Percentiles rank a stretch among this genome's conserved stretches.
phyloP scores from a whole-genome alignment of 2,329 filamentous ascomycete species.

The Thielaviopsis cerberus region DNA sequence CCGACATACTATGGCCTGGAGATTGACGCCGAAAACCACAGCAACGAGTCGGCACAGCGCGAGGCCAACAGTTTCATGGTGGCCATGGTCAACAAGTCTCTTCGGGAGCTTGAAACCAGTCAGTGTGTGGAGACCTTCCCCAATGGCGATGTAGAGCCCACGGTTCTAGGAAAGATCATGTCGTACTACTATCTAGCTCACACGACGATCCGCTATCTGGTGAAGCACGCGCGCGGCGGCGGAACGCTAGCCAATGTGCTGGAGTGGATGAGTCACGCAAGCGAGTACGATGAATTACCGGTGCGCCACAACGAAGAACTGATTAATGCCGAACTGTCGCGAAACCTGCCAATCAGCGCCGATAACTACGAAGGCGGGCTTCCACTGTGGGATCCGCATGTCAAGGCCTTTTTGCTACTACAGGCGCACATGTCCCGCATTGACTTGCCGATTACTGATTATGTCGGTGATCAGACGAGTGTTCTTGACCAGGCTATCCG shows the following conservation, averaged over 20 bases:
- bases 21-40: slow-evolving; percentile 42
- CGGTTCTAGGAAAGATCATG: slow-evolving; percentile 92
- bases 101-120: slow-evolving; percentile 64
- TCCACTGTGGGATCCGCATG: slow-evolving; percentile 96
- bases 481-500: slow-evolving; percentile 93
- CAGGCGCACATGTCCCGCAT: slow-evolving; percentile 92
- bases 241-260: slow-evolving; percentile 68
- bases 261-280: slow-evolving; percentile 81
- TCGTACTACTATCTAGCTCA: slow-evolving; percentile 98
- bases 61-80: slow-evolving; percentile 91
- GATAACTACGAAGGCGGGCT: slow-evolving; percentile 39
- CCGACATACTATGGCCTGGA: slow-evolving; percentile 94
- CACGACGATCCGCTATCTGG: slow-evolving; percentile 75
- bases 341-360: slow-evolving; percentile 50
- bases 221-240: slow-evolving; percentile 53
- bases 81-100: slow-evolving; percentile 70
- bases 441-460: slow-evolving; percentile 84
- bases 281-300: slow-evolving; percentile 92
- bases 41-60: slow-evolving; percentile 42
- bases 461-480: slow-evolving; percentile 77
- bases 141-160: slow-evolving; percentile 78
- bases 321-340: slow-evolving; percentile 78
- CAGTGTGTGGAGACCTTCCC: slow-evolving; percentile 67
- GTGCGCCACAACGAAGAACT: slow-evolving; percentile 97
- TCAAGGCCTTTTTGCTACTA: slow-evolving; percentile 83